Conservation (phyloP, 2,329 filamentous ascomycete genomes). For the Plenodomus lindquistii region DNA sequence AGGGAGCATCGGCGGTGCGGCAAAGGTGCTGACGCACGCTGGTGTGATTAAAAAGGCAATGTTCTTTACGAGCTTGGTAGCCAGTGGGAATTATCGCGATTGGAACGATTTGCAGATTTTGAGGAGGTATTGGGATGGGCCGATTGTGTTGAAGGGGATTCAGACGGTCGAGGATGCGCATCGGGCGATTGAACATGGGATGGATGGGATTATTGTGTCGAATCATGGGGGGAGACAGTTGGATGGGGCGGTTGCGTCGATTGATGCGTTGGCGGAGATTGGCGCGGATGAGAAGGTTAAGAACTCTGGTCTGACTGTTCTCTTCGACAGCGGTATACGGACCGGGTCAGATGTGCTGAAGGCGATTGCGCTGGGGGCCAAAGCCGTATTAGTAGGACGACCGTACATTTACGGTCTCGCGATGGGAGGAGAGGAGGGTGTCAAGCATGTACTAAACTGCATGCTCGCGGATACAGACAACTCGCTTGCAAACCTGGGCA, state of each 20-base stretch:
- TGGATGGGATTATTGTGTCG: conserved; percentile 45
- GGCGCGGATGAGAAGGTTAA: conserved; percentile 38
- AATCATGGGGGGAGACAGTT: conserved; percentile 46
- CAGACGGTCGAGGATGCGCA: conserved; percentile 45
- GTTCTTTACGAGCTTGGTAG: conserved; percentile 42
- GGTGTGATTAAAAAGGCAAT: conserved; percentile 40
- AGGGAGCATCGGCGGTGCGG: conserved; percentile 36
- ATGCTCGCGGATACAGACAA: conserved; percentile 39
- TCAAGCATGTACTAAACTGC: conserved; percentile 43
- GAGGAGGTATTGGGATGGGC: conserved; percentile 41
- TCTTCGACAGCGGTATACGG: conserved; percentile 44
- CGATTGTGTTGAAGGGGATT: conserved; percentile 46
- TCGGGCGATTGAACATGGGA: conserved; percentile 38
- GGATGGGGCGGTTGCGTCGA: conserved; percentile 38
- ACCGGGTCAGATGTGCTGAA: conserved; percentile 44
- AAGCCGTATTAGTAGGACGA: conserved; percentile 41
- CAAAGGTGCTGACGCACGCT: conserved; percentile 40
- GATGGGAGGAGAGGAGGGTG: conserved; percentile 43
- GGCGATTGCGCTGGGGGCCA: conserved; percentile 43
- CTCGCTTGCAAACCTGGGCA: conserved; percentile 39
- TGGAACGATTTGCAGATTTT: conserved; percentile 42
- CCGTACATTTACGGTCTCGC: conserved; percentile 45
- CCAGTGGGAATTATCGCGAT: conserved; percentile 40
- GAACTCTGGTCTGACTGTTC: conserved; percentile 31
- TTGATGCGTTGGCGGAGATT: conserved; percentile 44